Evolutionary conservation across 2,329 filamentous ascomycete species (phyloP).

Genomic region (Penicillium vulpinum): DNA sequence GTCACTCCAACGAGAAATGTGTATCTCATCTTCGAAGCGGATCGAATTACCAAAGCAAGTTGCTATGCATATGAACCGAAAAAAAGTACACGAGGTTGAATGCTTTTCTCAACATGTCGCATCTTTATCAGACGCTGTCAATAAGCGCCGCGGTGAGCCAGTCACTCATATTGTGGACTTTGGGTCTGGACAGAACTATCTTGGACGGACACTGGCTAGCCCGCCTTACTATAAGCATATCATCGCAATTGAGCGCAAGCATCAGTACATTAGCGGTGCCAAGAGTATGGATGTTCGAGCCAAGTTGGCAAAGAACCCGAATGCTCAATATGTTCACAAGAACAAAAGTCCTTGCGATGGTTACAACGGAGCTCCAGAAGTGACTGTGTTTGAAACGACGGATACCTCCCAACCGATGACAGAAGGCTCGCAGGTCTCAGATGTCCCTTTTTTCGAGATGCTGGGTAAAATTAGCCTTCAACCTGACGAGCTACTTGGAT

Average conservation of each 20-base stretch:
- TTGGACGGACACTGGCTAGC: slow-evolving; percentile 82
- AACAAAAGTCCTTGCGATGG: slow-evolving; percentile 60
- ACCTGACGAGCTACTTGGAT: slow-evolving; percentile 27
- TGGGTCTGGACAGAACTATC: slow-evolving; percentile 94
- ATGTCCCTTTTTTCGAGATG: slow-evolving; percentile 32
- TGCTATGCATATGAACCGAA: slow-evolving; percentile 93
- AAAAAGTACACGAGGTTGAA: slow-evolving; percentile 91
- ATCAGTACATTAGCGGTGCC: slow-evolving; percentile 82
- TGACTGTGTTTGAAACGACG: slow-evolving; percentile 8
- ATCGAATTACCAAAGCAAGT: slow-evolving; percentile 66
- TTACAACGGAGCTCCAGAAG: slow-evolving; percentile 12
- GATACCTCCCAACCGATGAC: slow-evolving; percentile 1
- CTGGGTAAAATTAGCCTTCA: slow-evolving; percentile 37
- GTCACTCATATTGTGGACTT: slow-evolving; percentile 93
- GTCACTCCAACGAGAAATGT: slow-evolving; percentile 59
- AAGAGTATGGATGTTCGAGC: slow-evolving; percentile 79
- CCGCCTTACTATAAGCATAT: slow-evolving; percentile 83
- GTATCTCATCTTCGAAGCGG: slow-evolving; percentile 16
- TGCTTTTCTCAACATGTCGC: slow-evolving; percentile 84
- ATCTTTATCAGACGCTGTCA: slow-evolving; percentile 60
- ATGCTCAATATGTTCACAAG: slow-evolving; percentile 72
- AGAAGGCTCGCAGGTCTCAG: slow-evolving; percentile 9
- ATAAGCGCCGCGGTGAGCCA: slow-evolving; percentile 43
- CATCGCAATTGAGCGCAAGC: slow-evolving; percentile 84
- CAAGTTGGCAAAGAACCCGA: slow-evolving; percentile 70